Percentiles rank a stretch among this genome's conserved stretches.
phyloP scores from a whole-genome alignment of 2,329 filamentous ascomycete species.

The Claviceps pusilla region DNA sequence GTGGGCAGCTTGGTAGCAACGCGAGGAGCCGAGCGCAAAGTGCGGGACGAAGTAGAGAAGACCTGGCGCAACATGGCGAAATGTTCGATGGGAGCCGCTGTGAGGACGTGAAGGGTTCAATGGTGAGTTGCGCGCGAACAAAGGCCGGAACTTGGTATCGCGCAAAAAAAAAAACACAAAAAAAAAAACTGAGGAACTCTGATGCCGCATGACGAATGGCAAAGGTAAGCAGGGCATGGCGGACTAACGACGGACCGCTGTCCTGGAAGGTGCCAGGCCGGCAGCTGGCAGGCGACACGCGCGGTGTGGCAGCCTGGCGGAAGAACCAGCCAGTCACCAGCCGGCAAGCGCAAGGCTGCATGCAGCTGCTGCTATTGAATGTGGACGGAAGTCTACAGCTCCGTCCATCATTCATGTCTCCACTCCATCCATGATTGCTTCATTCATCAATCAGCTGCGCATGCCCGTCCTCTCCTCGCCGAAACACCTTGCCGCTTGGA shows the following conservation, averaged over 20 bases:
- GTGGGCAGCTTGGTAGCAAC: conserved; percentile 21
- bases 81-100: conserved; percentile 6
- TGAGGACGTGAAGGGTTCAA: conserved; percentile 7
- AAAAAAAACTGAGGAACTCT: conserved; percentile 14
- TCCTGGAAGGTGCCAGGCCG: conserved; percentile 4
- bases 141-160: neutral
- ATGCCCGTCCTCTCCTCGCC: neutral
- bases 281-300: no score
- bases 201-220: conserved; percentile 6
- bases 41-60: conserved; percentile 27
- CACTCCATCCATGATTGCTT: neutral
- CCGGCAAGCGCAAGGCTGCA: no score
- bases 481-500: neutral
- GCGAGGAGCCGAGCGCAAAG: conserved; percentile 26
- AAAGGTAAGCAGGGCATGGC: conserved; percentile 1
- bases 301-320: neutral
- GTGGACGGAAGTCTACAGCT: neutral
- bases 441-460: neutral
- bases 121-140: neutral
- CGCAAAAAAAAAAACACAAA: neutral
- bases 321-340: no score
- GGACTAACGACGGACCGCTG: conserved; percentile 18
- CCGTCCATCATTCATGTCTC: neutral
- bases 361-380: no score
- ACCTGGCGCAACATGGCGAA: conserved; percentile 31